A percentile compares a stretch with the other conserved stretches of the same genome.
phyloP scores from a whole-genome alignment of 176 grass and related monocot genomes.

The Carex myosuroides region DNA sequence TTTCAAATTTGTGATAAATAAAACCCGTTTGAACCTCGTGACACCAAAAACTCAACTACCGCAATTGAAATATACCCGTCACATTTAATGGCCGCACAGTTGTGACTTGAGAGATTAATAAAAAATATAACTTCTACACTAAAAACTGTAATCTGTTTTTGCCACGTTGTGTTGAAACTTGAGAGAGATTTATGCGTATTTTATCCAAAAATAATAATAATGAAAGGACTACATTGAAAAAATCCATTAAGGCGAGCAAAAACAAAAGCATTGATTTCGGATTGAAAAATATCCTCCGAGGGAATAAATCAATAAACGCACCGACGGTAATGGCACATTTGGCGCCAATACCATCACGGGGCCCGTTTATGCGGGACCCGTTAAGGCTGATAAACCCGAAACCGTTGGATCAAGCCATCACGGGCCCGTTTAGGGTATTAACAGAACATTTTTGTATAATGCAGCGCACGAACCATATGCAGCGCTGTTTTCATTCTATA shows the following conservation, averaged over 20 bases:
- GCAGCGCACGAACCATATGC: too few species aligned
- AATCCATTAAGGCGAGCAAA: not conserved
- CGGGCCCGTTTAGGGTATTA: too few species aligned
- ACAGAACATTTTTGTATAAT: too few species aligned
- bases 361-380: not conserved
- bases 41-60: slow-evolving; percentile 1
- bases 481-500: too few species aligned
- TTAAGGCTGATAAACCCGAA: not conserved
- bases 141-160: not conserved
- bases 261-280: not conserved
- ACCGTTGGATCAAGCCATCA: not conserved
- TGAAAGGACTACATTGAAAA: not conserved
- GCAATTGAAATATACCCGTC: not conserved
- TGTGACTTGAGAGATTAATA: not conserved
- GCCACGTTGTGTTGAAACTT: not conserved
- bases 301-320: not conserved
- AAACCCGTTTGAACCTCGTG: not conserved
- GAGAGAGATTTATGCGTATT: not conserved
- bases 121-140: not conserved
- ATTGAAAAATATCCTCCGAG: not conserved
- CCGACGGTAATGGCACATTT: not conserved
- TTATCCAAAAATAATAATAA: not conserved
- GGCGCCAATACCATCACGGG: not conserved
- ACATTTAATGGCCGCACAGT: not conserved
- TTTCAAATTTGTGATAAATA: not conserved